Evolutionary conservation across 2,329 filamentous ascomycete genomes (phyloP).

Genomic region (Karstenula rhodostoma): DNA sequence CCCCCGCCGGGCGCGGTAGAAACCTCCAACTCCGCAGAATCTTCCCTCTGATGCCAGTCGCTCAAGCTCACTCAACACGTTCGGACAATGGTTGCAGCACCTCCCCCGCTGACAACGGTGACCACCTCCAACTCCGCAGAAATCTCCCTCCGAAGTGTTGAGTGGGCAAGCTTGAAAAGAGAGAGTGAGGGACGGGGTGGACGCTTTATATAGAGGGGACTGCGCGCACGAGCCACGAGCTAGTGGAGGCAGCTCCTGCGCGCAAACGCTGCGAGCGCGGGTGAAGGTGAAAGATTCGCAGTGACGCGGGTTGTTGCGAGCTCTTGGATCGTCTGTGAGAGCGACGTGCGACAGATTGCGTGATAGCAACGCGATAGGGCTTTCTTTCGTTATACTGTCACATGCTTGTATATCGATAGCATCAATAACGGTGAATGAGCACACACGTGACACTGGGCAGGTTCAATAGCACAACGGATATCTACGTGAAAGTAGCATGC

Average conservation of each 20-base stretch:
- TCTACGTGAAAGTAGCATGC: too few species aligned
- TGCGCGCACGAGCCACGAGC: not conserved
- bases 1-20: not conserved
- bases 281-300: not conserved
- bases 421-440: too few species aligned
- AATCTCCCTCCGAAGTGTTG: not conserved
- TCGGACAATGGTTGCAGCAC: not conserved
- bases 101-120: not conserved
- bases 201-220: not conserved
- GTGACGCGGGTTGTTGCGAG: not conserved
- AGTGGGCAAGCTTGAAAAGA: not conserved
- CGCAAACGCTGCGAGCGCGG: not conserved
- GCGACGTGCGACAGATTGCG: not conserved
- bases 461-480: too few species aligned
- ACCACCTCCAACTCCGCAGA: not conserved
- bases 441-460: too few species aligned
- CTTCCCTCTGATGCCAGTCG: not conserved
- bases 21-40: conserved; percentile 1
- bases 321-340: not conserved
- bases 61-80: not conserved
- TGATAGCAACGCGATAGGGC: too few species aligned
- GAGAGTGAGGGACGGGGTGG: not conserved
- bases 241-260: not conserved
- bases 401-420: too few species aligned
- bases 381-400: not conserved